Evolutionary conservation across 2,329 filamentous ascomycete genomes (phyloP).

Genomic region (Talaromyces sp.): DNA sequence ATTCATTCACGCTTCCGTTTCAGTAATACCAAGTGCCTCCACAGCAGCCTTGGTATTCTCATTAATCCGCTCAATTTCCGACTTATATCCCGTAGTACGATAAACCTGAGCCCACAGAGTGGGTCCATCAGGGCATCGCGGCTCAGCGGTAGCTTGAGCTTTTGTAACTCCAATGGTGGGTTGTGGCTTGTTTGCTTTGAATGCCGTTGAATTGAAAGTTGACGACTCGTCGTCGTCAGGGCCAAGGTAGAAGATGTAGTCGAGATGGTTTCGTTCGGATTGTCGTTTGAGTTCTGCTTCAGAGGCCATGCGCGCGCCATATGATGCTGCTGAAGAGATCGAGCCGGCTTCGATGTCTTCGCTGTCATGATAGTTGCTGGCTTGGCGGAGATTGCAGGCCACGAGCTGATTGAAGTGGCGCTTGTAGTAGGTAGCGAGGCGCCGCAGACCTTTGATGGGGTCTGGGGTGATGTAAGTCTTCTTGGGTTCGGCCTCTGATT

Average conservation of each 20-base stretch:
- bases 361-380: background rate
- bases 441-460: background rate
- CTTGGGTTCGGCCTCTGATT: background rate
- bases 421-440: background rate
- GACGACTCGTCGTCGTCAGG: background rate
- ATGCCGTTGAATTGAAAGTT: background rate
- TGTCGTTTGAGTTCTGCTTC: slow-evolving; percentile 3
- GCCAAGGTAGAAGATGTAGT: background rate
- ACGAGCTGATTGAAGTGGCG: background rate
- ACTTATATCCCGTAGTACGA: background rate
- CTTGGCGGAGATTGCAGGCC: background rate
- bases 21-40: background rate
- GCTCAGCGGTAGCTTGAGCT: background rate
- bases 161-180: background rate
- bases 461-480: background rate
- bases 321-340: background rate
- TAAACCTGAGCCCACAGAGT: background rate
- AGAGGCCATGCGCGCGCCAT: background rate
- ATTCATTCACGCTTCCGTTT: background rate
- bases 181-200: background rate
- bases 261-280: background rate
- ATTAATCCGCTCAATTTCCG: background rate
- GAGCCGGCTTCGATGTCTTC: slow-evolving; percentile 6
- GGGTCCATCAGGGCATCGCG: background rate
- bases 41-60: background rate